A percentile compares a stretch with the other conserved stretches of the same genome.
These are phyloP conservation scores for Aspergillus sparsus DNA, from an alignment of 495 filamentous ascomycete species.

Conservation along the genomic window DNA sequence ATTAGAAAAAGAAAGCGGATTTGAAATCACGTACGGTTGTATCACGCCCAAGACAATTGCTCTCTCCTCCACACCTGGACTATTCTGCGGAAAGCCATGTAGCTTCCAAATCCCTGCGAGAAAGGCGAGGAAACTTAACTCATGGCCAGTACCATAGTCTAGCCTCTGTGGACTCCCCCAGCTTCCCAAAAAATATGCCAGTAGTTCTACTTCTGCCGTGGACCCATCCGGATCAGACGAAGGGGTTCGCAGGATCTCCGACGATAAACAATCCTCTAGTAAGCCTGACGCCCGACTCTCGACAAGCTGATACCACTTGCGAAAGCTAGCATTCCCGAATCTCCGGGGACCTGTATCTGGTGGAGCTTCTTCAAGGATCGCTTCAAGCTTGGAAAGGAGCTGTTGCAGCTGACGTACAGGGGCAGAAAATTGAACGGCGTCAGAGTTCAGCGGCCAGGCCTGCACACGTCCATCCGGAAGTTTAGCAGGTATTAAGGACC, in stretches of 20 bases:
- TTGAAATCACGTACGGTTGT: conserved; percentile 63
- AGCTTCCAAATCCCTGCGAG: conserved; percentile 89
- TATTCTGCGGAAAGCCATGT: conserved; percentile 62
- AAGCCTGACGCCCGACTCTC: conserved; percentile 58
- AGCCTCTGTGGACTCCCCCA: conserved; percentile 88
- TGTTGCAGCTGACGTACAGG: conserved; percentile 63
- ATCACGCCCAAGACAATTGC: conserved; percentile 78
- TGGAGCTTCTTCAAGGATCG: conserved; percentile 73
- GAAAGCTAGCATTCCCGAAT: conserved; percentile 89
- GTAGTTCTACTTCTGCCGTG: conserved; percentile 65
- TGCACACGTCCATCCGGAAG: conserved; percentile 39
- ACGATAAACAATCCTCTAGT: conserved; percentile 62
- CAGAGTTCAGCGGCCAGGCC: conserved; percentile 56
- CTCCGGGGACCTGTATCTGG: conserved; percentile 81
- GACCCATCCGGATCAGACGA: conserved; percentile 28
- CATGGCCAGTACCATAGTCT: conserved; percentile 96
- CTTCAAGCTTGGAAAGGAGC: conserved; percentile 61
- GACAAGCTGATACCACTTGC: conserved; percentile 74
- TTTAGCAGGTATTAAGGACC: conserved; percentile 75
- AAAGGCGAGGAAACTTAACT: conserved; percentile 92
- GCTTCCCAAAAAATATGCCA: conserved; percentile 76
- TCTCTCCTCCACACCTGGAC: conserved; percentile 63
- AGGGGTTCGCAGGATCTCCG: conserved; percentile 45
- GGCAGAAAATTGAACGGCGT: conserved; percentile 52
- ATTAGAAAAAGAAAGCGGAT: no score